Base-by-base conservation (phyloP, 2,329 filamentous ascomycete genomes). In the Sporothrix variecibatus region DNA sequence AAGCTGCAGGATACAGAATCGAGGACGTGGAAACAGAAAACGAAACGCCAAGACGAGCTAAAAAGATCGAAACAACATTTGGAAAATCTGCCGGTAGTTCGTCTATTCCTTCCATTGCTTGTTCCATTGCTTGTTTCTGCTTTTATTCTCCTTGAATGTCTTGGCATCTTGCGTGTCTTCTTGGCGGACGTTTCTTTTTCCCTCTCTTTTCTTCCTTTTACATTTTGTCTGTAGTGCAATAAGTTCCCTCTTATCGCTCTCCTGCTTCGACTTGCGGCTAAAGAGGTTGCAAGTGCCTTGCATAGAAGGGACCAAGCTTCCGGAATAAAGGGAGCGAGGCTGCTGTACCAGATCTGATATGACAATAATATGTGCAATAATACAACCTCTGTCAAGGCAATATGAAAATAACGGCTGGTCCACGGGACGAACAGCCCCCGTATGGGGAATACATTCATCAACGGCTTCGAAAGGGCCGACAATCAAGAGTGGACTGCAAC, bases 41-140 rank as follows among this genome's bases (percentile, higher is more conserved):
- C 20, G 31, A 28, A 38, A 26, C 40, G 62, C n/a, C 34, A 20
- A 46, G 40, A 28, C 34, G 3, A 5, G 2, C 3, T 34, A 17
- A 46, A 7, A 46, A 12, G 38, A 43, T 26, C 5, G 38, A 43
- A 46, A 46, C 38, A 46, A 17, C 62, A 46, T 15, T 6, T 6
- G 8, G 23, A 38, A 8, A 11, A 23, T 58, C 53, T 58, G 53
- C 53, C 53, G 53, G 53, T 26, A 58, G 53, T 31, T 31, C 11
- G 53, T 58, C 20, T 58, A 58, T 58, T 58, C 53, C 53, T 31
- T 31, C 53, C 53, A 58, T 58, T 58, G 53, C 53, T 51, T 51
- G 17, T n/a, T 51, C 49, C 23, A 51, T 51, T n/a, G 49, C 49
- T 58, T 58, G 53, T 31, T 58, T 58, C 26, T 9, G 20, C 49